These are phyloP conservation scores for Cryphonectria naterciae DNA, from an alignment of 2,329 filamentous ascomycete species.

Conservation along the genomic window DNA sequence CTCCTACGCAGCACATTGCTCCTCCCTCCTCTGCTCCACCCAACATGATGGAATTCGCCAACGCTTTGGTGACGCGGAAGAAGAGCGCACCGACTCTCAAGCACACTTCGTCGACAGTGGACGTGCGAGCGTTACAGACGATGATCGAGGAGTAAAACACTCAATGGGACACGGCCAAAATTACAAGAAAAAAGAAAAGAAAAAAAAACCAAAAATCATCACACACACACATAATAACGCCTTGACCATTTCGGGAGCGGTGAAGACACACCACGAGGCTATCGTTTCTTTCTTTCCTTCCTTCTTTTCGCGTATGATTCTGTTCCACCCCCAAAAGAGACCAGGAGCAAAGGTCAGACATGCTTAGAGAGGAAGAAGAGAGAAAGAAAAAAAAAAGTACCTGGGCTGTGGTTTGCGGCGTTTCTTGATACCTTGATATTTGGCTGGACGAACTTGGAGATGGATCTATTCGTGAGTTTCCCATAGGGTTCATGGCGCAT, in stretches of 20 bases:
- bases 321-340: neutral
- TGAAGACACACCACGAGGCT: slow-evolving; percentile 1
- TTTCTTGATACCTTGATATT: neutral
- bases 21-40: slow-evolving; percentile 26
- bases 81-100: slow-evolving; percentile 22
- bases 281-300: neutral
- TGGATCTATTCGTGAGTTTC: slow-evolving; percentile 12
- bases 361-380: neutral
- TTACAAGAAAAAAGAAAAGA: neutral
- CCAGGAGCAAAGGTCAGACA: neutral
- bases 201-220: no score
- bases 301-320: slow-evolving; percentile 4
- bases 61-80: slow-evolving; percentile 8
- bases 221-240: neutral
- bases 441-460: neutral
- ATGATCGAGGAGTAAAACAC: slow-evolving; percentile 23
- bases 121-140: slow-evolving; percentile 23
- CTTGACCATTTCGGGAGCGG: neutral
- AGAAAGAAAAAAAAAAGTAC: neutral
- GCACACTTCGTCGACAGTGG: slow-evolving; percentile 24
- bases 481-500: slow-evolving; percentile 12
- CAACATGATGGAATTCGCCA: slow-evolving; percentile 17
- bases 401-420: neutral
- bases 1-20: slow-evolving; percentile 7
- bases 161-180: neutral